Conservation (phyloP, 306 rosid genomes). For the peach (Prunus persica) region Prunus_persica_NCBIv2 NC_034015.1:1192001-1192500, state of each 20-base stretch:
- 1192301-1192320: constrained; percentile 39
- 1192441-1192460: neutral
- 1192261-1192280: constrained; percentile 37
- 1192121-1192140: constrained; percentile 12
- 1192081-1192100: neutral
- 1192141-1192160: constrained; percentile 9
- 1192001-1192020: neutral
- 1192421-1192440: neutral
- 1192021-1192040: constrained; percentile 23
- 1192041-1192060: neutral
- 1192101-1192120: neutral
- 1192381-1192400: constrained; percentile 37
- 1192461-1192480: neutral
- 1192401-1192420: constrained; percentile 22
- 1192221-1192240: too few relatives aligned
- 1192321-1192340: constrained; percentile 37
- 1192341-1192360: constrained; percentile 35
- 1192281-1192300: constrained; percentile 38
- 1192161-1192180: constrained; percentile 15
- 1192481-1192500: neutral
- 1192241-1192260: neutral
- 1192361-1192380: constrained; percentile 37
- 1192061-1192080: constrained; percentile 4
- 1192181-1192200: neutral
- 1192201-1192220: neutral